Evolutionary conservation across 257 asterid species (phyloP).

Genomic region (Echium plantagineum): DNA sequence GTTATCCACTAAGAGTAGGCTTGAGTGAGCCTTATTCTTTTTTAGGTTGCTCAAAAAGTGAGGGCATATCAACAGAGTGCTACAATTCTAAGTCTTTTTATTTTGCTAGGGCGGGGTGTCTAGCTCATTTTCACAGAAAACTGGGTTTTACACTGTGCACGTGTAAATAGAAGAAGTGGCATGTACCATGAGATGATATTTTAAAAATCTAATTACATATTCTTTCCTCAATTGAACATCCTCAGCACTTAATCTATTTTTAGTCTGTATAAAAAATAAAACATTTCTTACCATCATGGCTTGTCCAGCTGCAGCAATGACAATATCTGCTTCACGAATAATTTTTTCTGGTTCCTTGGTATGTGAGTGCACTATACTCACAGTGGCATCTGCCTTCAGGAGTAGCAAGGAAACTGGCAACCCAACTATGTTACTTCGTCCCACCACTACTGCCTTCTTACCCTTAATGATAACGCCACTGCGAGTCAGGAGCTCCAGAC

Average conservation of each 20-base stretch:
- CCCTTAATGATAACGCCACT: conserved; percentile 72
- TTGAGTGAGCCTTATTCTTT: too few species aligned
- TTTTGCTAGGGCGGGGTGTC: too few species aligned
- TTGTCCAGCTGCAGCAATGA: conserved; percentile 97
- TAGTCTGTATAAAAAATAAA: not conserved
- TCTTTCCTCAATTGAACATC: not conserved
- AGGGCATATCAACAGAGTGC: too few species aligned
- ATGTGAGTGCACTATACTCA: conserved; percentile 73
- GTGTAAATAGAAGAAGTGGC: too few species aligned
- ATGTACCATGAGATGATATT: too few species aligned
- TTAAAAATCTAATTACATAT: too few species aligned
- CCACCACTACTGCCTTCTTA: conserved; percentile 86
- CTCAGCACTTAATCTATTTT: not conserved
- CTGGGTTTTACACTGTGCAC: too few species aligned
- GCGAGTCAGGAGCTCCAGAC: conserved; percentile 73
- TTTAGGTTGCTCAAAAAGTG: too few species aligned
- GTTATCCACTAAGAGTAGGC: not conserved
- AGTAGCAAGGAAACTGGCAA: conserved; percentile 83
- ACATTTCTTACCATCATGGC: conserved; percentile 51
- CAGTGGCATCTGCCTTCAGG: conserved; percentile 88
- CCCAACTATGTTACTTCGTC: conserved; percentile 91
- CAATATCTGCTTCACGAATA: conserved; percentile 74
- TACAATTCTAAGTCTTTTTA: too few species aligned
- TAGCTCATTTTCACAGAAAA: too few species aligned
- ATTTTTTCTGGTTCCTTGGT: conserved; percentile 70